Base-by-base conservation (phyloP, 2,329 filamentous ascomycete species). In the Epichloe sibirici region DNA sequence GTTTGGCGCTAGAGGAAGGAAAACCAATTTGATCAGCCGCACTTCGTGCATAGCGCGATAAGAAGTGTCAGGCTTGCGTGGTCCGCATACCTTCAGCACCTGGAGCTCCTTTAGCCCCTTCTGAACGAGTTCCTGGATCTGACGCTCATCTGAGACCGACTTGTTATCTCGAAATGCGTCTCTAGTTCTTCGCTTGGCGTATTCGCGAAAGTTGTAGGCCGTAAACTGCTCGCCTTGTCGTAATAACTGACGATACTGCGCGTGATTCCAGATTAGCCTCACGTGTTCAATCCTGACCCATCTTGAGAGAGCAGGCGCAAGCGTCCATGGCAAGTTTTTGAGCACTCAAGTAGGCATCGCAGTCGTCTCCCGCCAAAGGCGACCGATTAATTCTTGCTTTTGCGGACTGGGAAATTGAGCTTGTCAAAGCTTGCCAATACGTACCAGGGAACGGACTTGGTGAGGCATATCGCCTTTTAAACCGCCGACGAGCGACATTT, bases 181-280 rank as follows among this genome's bases (percentile, higher is more conserved):
- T 67, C 80, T 81, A 66, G 93, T 95, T 69, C 91, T 82, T 65
- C 93, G 85, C 71, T 84, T 86, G 51, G 93, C 90, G 71, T 98
- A 98, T 69, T 96, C 91, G 72, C 93, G 83, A 78, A 96, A 98
- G 73, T 97, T 98, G 76, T 97, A 98, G 61, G 86, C 82, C 57
- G 89, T 81, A 70, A 98, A 97, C 65, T 95, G 87, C 56, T 79
- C 77, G 57, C 89, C 83, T 69, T 93, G 86, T 61, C 90, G 86
- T 63, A 97, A 76, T 62, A 98, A 76, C 64, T 91, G 91, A 59
- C 93, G 90, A 72, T 95, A 97, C 90, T 95, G 58, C 15, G 9
- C 38, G 23, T 12, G 3, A 11, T 6, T 15, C n/a, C 12, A 13
- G 7, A 17, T 37, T 15, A 51, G 43, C 42, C 7, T 45, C 37